These are phyloP conservation scores for Lineolata rhizophorae DNA, from an alignment of 495 filamentous ascomycete genomes.

Conservation along the genomic window DNA sequence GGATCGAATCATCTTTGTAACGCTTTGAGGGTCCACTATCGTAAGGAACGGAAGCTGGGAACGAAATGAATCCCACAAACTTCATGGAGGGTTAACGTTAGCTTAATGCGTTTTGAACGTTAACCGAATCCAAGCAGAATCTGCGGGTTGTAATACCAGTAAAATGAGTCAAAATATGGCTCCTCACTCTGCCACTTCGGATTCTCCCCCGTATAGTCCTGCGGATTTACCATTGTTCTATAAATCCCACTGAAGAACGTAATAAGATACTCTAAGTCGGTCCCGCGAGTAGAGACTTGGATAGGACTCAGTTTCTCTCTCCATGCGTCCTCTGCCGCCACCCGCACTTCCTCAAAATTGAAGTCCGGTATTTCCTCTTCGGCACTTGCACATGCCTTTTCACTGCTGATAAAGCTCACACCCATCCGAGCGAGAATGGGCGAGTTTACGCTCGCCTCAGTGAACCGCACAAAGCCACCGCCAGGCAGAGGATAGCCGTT, in stretches of 20 bases:
- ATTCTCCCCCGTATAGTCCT: conserved; percentile 14
- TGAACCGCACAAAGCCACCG: conserved; percentile 11
- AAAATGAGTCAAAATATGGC: conserved; percentile 8
- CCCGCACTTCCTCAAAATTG: conserved; percentile 7
- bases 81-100: too few species aligned
- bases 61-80: conserved; percentile 11
- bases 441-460: conserved; percentile 1
- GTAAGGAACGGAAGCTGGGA: conserved; percentile 11
- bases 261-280: conserved; percentile 4
- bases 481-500: conserved; percentile 11
- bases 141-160: not conserved
- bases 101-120: not conserved
- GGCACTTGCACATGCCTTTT: conserved; percentile 10
- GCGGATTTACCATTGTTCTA: conserved; percentile 12
- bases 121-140: not conserved
- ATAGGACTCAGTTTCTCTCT: conserved; percentile 10
- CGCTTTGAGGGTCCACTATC: conserved; percentile 7
- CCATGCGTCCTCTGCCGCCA: conserved; percentile 8
- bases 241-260: conserved; percentile 15
- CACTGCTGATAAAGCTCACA: conserved; percentile 10
- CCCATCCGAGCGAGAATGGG: conserved; percentile 9
- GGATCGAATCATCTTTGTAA: conserved; percentile 10
- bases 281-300: conserved; percentile 4
- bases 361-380: conserved; percentile 12
- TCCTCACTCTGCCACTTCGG: conserved; percentile 7